These are phyloP conservation scores for Vaccinium darrowii DNA, from an alignment of 148 eudicot genomes.

Conservation along the genomic window DNA sequence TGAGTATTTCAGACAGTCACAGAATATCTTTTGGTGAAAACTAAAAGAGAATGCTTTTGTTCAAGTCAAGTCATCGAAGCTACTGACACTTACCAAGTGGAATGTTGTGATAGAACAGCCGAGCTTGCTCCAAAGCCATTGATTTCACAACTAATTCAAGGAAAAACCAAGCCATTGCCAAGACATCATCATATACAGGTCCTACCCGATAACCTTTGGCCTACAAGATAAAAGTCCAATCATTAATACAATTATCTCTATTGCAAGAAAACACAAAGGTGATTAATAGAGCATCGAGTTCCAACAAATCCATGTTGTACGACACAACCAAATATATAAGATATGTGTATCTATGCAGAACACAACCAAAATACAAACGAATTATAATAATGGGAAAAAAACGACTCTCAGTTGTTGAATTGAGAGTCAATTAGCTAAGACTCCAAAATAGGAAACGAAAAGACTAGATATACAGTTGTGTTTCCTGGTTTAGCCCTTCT, in stretches of 20 bases:
- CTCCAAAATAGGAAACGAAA: background rate
- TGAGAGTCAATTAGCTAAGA: background rate
- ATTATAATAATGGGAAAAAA: background rate
- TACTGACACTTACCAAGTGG: slow-evolving; percentile 62
- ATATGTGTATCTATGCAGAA: background rate
- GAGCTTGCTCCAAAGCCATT: slow-evolving; percentile 98
- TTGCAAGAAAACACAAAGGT: slow-evolving; percentile 7
- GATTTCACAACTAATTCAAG: slow-evolving; percentile 95
- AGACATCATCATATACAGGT: slow-evolving; percentile 96
- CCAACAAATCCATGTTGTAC: background rate
- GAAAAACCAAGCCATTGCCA: slow-evolving; percentile 99
- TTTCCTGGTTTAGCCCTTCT: background rate
- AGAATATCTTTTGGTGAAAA: background rate
- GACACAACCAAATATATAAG: background rate
- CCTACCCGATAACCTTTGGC: slow-evolving; percentile 99
- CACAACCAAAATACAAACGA: background rate
- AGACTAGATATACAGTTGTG: background rate
- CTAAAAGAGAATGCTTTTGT: background rate
- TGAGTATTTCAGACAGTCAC: background rate
- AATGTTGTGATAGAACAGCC: slow-evolving; percentile 76
- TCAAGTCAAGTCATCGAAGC: background rate
- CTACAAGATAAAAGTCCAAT: slow-evolving; percentile 36
- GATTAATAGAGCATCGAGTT: background rate
- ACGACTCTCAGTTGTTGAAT: background rate
- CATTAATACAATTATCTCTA: slow-evolving; percentile 8